A percentile compares a stretch with the other conserved stretches of the same genome.
Evolutionary conservation across 1,284 basidiomycete species (phyloP).

Genomic region (Naganishia albida): DNA sequence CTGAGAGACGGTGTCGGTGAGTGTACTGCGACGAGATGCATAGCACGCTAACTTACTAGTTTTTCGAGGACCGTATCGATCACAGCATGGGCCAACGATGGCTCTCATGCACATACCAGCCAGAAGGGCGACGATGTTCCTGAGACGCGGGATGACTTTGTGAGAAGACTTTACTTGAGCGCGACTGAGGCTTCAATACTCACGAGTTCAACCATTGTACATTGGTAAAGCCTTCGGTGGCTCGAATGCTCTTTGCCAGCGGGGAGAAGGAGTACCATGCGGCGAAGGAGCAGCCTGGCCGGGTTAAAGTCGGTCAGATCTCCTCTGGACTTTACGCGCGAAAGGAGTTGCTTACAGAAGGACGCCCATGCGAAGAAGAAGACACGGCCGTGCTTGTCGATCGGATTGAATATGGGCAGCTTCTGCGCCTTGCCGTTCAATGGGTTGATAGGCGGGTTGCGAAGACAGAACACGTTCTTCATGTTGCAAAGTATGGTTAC

Average conservation of each 20-base stretch:
- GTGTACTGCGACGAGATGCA: neutral
- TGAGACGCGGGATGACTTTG: conserved; percentile 35
- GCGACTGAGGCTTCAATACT: neutral
- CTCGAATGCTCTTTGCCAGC: conserved; percentile 62
- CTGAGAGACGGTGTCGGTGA: conserved; percentile 5
- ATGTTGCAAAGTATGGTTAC: neutral
- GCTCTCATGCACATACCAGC: conserved; percentile 62
- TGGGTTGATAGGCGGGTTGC: conserved; percentile 55
- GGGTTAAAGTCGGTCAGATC: neutral
- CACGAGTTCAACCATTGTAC: conserved; percentile 53
- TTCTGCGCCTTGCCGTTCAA: conserved; percentile 62
- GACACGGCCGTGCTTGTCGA: conserved; percentile 59
- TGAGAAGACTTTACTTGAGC: neutral
- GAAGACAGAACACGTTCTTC: conserved; percentile 29
- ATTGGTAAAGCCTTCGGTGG: conserved; percentile 60
- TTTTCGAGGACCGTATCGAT: conserved; percentile 62
- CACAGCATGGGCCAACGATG: conserved; percentile 62
- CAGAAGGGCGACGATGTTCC: conserved; percentile 63
- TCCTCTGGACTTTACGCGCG: conserved; percentile 30
- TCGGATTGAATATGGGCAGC: conserved; percentile 60
- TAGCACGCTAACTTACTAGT: conserved; percentile 54
- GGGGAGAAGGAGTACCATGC: conserved; percentile 69
- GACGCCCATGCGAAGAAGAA: conserved; percentile 59
- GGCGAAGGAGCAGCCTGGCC: conserved; percentile 45
- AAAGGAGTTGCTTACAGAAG: conserved; percentile 48